Conservation (phyloP, 2,329 filamentous ascomycete species). For the Metarhizium guizhouense region DNA sequence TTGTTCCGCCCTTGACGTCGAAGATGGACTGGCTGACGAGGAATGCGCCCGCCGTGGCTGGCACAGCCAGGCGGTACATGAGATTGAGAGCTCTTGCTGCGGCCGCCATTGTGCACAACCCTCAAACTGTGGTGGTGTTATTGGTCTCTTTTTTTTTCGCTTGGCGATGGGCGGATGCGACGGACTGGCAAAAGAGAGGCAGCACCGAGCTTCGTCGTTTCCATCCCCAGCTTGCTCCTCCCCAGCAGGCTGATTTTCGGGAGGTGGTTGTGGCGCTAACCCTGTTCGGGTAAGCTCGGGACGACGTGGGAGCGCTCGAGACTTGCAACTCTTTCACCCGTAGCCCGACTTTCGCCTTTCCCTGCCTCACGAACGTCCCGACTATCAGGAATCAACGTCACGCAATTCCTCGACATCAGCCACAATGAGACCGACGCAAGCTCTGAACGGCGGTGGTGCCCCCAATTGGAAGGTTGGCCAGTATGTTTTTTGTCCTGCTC, state of each 20-base stretch:
- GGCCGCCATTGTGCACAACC: conserved; percentile 33
- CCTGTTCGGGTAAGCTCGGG: conserved; percentile 26
- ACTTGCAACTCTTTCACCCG: conserved; percentile 5
- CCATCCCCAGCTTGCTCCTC: not conserved
- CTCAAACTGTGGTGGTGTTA: not conserved
- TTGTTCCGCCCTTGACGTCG: conserved; percentile 90
- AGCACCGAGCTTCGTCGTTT: not conserved
- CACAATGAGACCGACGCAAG: conserved; percentile 34
- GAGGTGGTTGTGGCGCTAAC: conserved; percentile 17
- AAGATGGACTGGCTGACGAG: conserved; percentile 76
- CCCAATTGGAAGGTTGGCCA: conserved; percentile 24
- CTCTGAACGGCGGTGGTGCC: conserved; percentile 23
- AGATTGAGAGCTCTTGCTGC: conserved; percentile 49
- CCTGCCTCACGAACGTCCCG: conserved; percentile 13
- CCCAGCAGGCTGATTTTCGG: conserved; percentile 14
- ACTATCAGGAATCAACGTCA: conserved; percentile 15
- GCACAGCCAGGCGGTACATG: conserved; percentile 63
- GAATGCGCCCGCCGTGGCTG: conserved; percentile 58
- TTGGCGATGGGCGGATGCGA: not conserved
- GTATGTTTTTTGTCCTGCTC: conserved; percentile 19
- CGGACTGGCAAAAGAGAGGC: not conserved
- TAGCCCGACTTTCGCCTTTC: conserved; percentile 8
- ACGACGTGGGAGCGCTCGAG: conserved; percentile 13
- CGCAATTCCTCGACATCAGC: conserved; percentile 14
- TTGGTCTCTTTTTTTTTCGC: not conserved